Conservation (phyloP, 345 rosid genomes). For the Lepidium africanum region DNA sequence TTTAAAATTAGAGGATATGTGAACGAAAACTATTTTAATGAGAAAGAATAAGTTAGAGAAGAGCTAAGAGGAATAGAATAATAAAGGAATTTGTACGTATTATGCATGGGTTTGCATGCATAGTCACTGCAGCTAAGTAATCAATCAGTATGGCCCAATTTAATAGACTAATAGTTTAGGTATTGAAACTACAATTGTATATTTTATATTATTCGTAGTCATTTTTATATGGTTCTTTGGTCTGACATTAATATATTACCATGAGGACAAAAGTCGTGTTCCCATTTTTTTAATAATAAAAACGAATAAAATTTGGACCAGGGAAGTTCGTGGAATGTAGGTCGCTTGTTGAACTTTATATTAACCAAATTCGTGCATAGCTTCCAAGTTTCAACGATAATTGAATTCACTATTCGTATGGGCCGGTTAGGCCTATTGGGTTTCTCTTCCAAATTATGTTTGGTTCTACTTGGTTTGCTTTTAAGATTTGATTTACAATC, state of each 20-base stretch:
- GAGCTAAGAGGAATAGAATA: slow-evolving; percentile 8
- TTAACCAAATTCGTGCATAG: too few relatives aligned
- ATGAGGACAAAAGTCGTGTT: slow-evolving; percentile 19
- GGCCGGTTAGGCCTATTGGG: too few relatives aligned
- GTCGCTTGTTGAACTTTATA: slow-evolving; percentile 7
- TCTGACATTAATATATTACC: slow-evolving; percentile 9
- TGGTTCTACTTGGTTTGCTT: too few relatives aligned
- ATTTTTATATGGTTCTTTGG: slow-evolving; percentile 4
- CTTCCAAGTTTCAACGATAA: too few relatives aligned
- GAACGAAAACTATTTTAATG: slow-evolving; percentile 1
- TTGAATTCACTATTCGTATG: too few relatives aligned
- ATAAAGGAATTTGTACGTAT: slow-evolving; percentile 27
- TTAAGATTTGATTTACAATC: too few relatives aligned
- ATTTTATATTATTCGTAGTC: background rate
- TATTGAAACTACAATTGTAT: slow-evolving; percentile 14
- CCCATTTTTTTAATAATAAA: background rate
- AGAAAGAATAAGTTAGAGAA: slow-evolving; percentile 20
- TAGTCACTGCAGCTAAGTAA: slow-evolving; percentile 25
- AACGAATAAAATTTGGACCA: slow-evolving; percentile 26
- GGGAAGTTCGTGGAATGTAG: slow-evolving; percentile 23
- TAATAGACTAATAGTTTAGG: background rate
- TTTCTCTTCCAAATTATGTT: too few relatives aligned
- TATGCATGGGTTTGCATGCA: slow-evolving; percentile 38
- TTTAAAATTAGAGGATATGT: background rate
- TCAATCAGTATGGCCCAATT: slow-evolving; percentile 23